Base-by-base conservation (phyloP, 805 yeast genomes). In the Cyberlindnera bimundalis region DNA sequence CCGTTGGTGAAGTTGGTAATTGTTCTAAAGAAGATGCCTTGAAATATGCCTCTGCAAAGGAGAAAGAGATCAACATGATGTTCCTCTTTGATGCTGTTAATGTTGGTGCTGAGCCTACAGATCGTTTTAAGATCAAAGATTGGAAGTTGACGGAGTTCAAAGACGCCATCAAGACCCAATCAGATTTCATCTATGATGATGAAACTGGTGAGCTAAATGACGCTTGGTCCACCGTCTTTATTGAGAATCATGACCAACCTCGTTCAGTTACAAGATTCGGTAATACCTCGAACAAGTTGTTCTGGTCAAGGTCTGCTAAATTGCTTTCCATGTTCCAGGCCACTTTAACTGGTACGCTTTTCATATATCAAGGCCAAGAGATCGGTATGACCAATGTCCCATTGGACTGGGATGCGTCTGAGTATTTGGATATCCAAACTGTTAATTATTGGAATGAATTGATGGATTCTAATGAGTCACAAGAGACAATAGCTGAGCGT, bases 311-410 rank as follows among this genome's bases (percentile, higher is more conserved):
- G 37, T 66, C 75, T 20, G 76, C 76, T 24, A 77, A 77, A 58
- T 55, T 75, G 52, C 52, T 77, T 46, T 65, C 77, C 11, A 47
- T 70, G 35, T 56, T 77, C 52, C 68, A 70, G 46, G 42, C 65
- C 9, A 52, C 78, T 12, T 64, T 74, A 47, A 69, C 76, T 16
- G 81, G 83, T 35, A 75, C 82, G 12, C 56, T 74, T 39, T 77
- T 66, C 58, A 59, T 78, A 26, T 77, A 76, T 58, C 81, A 78
- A 58, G 83, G 82, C 37, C 83, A 77, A 56, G 83, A 77, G 50
- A 61, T 78, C 45, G 82, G 78, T 27, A 72, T 71, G 74, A 66
- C 68, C 39, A 77, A 77, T 53, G 57, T 74, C 21, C 44, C 54
- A 15, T 51, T 60, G 39, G 53, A 55, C 29, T 75, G 79, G 78